phyloP scores from a whole-genome alignment of 306 rosid genomes.

The Trifolium repens region DNA sequence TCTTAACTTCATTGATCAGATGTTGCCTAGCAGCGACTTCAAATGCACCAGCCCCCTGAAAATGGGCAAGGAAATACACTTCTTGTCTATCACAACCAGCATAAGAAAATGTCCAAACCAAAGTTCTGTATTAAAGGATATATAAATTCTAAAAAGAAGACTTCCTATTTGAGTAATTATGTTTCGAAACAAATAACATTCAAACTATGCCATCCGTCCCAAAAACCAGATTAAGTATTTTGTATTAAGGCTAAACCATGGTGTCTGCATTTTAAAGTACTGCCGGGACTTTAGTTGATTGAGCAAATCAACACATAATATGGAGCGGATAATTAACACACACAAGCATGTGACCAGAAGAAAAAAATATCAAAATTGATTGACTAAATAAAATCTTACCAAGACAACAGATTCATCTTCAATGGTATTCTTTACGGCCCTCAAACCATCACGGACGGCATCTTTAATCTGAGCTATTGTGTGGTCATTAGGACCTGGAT shows the following conservation, averaged over 20 bases:
- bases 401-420: slow-evolving; percentile 92
- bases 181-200: slow-evolving; percentile 1
- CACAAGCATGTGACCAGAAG: background rate
- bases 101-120: slow-evolving; percentile 29
- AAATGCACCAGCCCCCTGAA: slow-evolving; percentile 97
- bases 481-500: slow-evolving; percentile 96
- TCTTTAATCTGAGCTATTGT: slow-evolving; percentile 98
- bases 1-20: slow-evolving; percentile 83
- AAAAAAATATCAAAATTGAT: slow-evolving; percentile 3
- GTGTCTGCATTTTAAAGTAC: background rate
- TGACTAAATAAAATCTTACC: slow-evolving; percentile 47
- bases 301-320: background rate
- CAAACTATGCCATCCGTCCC: slow-evolving; percentile 9
- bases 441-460: slow-evolving; percentile 96
- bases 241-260: slow-evolving; percentile 1
- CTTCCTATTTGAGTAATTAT: background rate
- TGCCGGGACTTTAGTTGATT: background rate
- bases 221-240: background rate
- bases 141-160: slow-evolving; percentile 25
- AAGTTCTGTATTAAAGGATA: slow-evolving; percentile 3
- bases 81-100: slow-evolving; percentile 39
- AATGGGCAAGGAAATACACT: slow-evolving; percentile 31
- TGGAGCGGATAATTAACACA: background rate
- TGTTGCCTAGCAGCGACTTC: slow-evolving; percentile 97
- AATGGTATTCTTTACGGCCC: slow-evolving; percentile 94